These are phyloP conservation scores for Aspergillus sp. DNA, from an alignment of 2,329 filamentous ascomycete genomes.

Conservation along the genomic window DNA sequence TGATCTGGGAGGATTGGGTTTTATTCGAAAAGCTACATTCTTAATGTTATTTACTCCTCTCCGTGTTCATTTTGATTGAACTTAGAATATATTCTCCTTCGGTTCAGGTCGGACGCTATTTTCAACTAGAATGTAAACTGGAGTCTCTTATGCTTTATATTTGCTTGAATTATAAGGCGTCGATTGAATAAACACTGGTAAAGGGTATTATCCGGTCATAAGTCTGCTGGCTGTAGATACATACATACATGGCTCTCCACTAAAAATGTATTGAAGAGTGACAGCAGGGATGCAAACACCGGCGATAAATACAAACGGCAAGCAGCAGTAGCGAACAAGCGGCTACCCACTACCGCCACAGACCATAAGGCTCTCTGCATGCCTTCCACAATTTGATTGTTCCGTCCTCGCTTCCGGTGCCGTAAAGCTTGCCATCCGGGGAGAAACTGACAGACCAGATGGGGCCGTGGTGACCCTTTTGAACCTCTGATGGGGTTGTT, in stretches of 20 bases:
- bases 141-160: too few relatives aligned
- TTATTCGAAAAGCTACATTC: neutral
- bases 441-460: slow-evolving; percentile 96
- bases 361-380: slow-evolving; percentile 58
- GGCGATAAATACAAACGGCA: too few relatives aligned
- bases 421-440: slow-evolving; percentile 92
- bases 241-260: too few relatives aligned
- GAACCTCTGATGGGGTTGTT: slow-evolving; percentile 58
- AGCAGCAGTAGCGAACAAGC: too few relatives aligned
- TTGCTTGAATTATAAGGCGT: too few relatives aligned
- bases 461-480: slow-evolving; percentile 94
- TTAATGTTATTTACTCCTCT: neutral
- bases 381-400: slow-evolving; percentile 90
- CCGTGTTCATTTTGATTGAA: neutral
- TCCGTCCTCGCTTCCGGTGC: slow-evolving; percentile 92
- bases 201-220: too few relatives aligned
- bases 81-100: neutral
- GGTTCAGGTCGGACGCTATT: too few relatives aligned
- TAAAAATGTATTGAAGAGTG: too few relatives aligned
- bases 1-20: neutral
- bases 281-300: too few relatives aligned
- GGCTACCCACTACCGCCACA: slow-evolving; percentile 50
- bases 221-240: too few relatives aligned
- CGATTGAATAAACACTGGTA: too few relatives aligned
- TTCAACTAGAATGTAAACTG: too few relatives aligned